Base-by-base conservation (phyloP, 2,329 filamentous ascomycete genomes). In the Plectosphaerella cucumerina region DNA sequence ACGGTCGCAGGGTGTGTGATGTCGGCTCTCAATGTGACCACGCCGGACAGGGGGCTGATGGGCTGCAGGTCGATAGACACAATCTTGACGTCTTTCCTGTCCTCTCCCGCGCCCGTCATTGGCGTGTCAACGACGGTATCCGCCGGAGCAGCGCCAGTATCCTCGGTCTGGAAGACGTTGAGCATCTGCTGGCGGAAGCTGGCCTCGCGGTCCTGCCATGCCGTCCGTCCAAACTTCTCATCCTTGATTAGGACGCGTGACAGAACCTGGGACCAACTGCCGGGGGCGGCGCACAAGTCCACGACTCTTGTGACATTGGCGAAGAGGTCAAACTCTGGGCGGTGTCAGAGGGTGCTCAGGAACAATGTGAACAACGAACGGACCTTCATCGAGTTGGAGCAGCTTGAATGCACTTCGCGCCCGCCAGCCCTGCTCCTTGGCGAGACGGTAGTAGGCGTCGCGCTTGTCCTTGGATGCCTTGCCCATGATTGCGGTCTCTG, bases 381-480 rank as follows among this genome's bases (percentile, higher is more conserved):
- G 53, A 84, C 83, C 83, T 74, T 86, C 91, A 67, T 99, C 92
- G 21, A 99, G 84, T 70, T 99, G 94, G 12, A 99, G 84, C 21
- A 99, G 82, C 71, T 99, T 99, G 76, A 97, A 99, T 9, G 94
- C 94, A 59, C 91, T 96, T 52, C 94, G 83, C 23, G 94, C 94
- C 34, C 94, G 89, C 93, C 94, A 99, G 57, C 95, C 95, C 76
- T 99, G 94, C 70, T 99, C 94, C 73, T 99, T 99, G 17, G 94
- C 94, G 9, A 99, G 87, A 49, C 94, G 84, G 65, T 99, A 99
- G 73, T 99, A 99, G 44, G 92, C 92, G 69, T 99, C 94, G 49
- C 94, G 89, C 73, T 99, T 99, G 66, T 99, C 94, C 71, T 99
- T 99, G 45, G 93, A 97, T 1, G 94, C 96, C 69, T 97, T 97